Conservation (phyloP, 148 eudicot genomes). For the Polygonum aviculare region DNA sequence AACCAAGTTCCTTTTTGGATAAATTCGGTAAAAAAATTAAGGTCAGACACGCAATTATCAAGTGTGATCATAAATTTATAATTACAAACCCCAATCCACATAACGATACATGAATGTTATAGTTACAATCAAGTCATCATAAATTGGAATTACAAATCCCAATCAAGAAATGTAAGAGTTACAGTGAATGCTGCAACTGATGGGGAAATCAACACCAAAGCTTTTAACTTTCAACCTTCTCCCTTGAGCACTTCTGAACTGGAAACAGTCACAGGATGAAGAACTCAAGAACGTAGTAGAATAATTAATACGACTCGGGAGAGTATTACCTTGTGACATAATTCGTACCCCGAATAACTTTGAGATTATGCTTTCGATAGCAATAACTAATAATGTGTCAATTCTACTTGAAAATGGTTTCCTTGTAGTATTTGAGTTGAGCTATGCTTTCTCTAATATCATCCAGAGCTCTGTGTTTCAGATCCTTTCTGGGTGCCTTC, state of each 20-base stretch:
- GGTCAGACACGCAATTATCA: too few relatives aligned
- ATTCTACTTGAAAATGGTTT: conserved; percentile 46
- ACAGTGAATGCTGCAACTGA: neutral
- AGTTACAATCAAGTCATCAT: neutral
- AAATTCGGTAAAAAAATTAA: too few relatives aligned
- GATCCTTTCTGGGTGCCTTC: conserved; percentile 71
- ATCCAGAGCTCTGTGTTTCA: conserved; percentile 83
- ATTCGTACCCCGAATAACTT: neutral
- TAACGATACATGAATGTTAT: neutral
- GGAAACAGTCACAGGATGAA: too few relatives aligned
- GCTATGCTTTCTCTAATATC: conserved; percentile 87
- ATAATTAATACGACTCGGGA: too few relatives aligned
- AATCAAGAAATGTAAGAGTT: too few relatives aligned
- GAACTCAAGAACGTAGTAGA: too few relatives aligned
- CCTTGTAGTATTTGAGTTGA: conserved; percentile 76
- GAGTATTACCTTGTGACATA: too few relatives aligned
- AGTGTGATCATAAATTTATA: neutral
- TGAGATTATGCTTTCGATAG: neutral
- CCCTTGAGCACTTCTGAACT: too few relatives aligned
- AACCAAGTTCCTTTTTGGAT: neutral
- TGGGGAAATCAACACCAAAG: neutral
- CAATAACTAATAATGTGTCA: neutral
- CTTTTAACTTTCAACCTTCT: too few relatives aligned
- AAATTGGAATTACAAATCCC: too few relatives aligned
- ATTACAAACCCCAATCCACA: neutral